Conservation (phyloP, 1,284 basidiomycete species). For the Papiliotrema flavescens region DNA sequence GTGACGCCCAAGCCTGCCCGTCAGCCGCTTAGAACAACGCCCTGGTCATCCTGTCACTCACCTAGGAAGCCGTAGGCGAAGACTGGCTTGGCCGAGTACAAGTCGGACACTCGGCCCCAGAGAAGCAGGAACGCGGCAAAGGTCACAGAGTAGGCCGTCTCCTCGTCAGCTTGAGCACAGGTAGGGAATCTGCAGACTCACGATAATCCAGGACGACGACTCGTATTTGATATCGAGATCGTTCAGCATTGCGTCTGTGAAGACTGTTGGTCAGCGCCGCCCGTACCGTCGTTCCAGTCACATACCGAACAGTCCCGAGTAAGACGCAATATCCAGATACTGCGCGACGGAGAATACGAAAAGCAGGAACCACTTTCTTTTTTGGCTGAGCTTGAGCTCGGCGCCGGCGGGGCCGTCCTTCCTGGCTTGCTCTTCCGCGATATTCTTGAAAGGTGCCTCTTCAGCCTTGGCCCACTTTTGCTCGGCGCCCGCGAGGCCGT, state of each 20-base stretch:
- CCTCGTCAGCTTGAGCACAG: neutral
- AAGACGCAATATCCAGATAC: conserved; percentile 8
- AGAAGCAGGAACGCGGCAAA: conserved; percentile 40
- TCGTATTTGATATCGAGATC: conserved; percentile 6
- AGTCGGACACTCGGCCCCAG: conserved; percentile 39
- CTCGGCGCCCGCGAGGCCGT: neutral
- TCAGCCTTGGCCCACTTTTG: neutral
- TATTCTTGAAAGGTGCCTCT: neutral
- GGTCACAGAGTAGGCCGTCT: conserved; percentile 39
- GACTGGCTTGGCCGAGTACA: conserved; percentile 35
- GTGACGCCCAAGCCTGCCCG: conserved; percentile 7
- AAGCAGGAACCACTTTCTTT: conserved; percentile 28
- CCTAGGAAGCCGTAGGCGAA: conserved; percentile 30
- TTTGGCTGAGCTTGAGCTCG: conserved; percentile 18
- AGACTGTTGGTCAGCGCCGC: neutral
- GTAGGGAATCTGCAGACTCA: neutral
- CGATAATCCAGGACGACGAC: conserved; percentile 5
- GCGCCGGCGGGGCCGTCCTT: conserved; percentile 2
- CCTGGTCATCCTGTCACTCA: conserved; percentile 12
- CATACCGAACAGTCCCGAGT: neutral
- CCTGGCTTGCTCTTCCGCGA: neutral
- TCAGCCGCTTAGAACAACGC: neutral
- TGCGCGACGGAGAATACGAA: conserved; percentile 21
- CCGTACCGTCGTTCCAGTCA: neutral
- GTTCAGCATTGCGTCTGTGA: neutral